These are phyloP conservation scores for Lactarius akahatsu DNA, from an alignment of 768 basidiomycete genomes.

Conservation along the genomic window DNA sequence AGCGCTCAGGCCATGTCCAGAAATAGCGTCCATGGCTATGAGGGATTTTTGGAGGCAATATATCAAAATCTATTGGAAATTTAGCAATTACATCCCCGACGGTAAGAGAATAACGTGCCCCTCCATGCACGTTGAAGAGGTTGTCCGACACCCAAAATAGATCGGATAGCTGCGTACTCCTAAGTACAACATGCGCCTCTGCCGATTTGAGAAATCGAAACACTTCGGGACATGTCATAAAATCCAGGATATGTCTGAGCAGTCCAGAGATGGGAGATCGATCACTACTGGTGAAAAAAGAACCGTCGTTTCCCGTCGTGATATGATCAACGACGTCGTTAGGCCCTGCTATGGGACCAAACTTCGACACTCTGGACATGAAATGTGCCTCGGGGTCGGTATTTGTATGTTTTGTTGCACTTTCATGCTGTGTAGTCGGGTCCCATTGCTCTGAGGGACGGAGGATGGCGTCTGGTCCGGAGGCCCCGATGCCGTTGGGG, in stretches of 20 bases:
- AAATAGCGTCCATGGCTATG: slow-evolving; percentile 3
- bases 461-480: not conserved
- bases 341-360: not conserved
- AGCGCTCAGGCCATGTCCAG: not conserved
- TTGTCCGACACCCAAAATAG: slow-evolving; percentile 20
- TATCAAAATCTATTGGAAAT: slow-evolving; percentile 5
- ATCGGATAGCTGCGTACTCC: slow-evolving; percentile 16
- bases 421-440: not conserved
- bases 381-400: not conserved
- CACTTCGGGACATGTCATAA: slow-evolving; percentile 6
- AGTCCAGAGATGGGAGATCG: not conserved
- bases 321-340: not conserved
- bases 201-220: slow-evolving; percentile 10
- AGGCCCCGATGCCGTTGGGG: not conserved
- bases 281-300: not conserved
- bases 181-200: slow-evolving; percentile 5
- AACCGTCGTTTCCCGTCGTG: not conserved
- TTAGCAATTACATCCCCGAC: not conserved
- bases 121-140: slow-evolving; percentile 22
- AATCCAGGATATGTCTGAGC: slow-evolving; percentile 4
- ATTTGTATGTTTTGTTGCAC: not conserved
- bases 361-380: not conserved
- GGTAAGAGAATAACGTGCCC: not conserved
- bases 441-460: not conserved
- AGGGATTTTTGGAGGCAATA: slow-evolving; percentile 15